A percentile compares a stretch with the other conserved stretches of the same genome.
Conservation (phyloP, 2,329 filamentous ascomycete genomes). For the Trichoderma guizhouense region DNA sequence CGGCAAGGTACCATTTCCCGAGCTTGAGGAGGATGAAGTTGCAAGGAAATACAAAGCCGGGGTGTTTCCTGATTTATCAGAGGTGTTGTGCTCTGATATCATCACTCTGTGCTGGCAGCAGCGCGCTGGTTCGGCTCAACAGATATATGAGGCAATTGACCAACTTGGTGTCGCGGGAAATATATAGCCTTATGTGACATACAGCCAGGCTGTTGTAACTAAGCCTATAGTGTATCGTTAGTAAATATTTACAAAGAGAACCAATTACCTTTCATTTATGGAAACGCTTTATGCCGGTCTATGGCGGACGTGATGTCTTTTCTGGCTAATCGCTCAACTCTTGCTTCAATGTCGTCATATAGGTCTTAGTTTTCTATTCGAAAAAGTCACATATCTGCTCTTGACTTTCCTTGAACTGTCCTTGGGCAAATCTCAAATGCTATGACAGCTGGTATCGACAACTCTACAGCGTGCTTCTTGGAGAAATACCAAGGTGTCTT, state of each 20-base stretch:
- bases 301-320: too few species aligned
- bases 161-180: neutral
- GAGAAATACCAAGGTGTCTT: neutral
- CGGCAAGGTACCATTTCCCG: neutral
- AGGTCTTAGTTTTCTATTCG: neutral
- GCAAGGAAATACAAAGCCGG: neutral
- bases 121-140: neutral
- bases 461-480: neutral
- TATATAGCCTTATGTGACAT: neutral
- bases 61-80: neutral
- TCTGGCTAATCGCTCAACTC: too few species aligned
- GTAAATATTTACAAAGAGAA: too few species aligned
- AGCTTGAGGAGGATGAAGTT: neutral
- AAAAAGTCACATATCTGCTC: neutral
- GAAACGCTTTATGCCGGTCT: too few species aligned
- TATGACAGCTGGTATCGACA: neutral
- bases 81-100: neutral
- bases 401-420: neutral
- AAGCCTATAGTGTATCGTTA: too few species aligned
- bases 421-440: neutral
- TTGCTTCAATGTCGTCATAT: neutral
- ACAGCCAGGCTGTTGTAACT: too few species aligned
- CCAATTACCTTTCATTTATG: too few species aligned
- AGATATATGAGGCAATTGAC: neutral
- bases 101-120: neutral